Evolutionary conservation across 305 asterid species (phyloP).

Genomic region (Caryopteris hybrid): DNA sequence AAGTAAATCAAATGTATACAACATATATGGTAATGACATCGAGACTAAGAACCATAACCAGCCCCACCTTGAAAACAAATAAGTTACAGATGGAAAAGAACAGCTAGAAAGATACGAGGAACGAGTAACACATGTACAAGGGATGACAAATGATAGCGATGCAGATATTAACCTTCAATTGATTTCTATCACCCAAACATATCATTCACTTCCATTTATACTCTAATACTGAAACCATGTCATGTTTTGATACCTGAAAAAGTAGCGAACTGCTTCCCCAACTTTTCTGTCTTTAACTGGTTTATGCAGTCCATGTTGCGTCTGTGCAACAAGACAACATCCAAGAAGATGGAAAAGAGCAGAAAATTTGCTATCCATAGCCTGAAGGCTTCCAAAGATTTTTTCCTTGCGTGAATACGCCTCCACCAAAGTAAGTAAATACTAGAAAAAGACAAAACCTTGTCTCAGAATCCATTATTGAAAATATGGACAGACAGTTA

Average conservation of each 20-base stretch:
- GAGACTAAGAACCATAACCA: slow-evolving; percentile 3
- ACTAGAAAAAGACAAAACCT: slow-evolving; percentile 43
- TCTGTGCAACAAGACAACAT: slow-evolving; percentile 84
- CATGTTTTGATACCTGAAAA: slow-evolving; percentile 61
- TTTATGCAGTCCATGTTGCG: slow-evolving; percentile 59
- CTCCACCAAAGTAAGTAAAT: slow-evolving; percentile 79
- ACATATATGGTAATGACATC: not conserved
- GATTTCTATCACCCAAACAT: not conserved
- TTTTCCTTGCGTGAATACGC: slow-evolving; percentile 72
- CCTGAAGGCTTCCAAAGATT: slow-evolving; percentile 71
- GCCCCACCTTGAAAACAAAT: slow-evolving; percentile 3
- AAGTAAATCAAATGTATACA: slow-evolving; percentile 7
- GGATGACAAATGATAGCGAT: not conserved
- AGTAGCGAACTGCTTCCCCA: slow-evolving; percentile 78
- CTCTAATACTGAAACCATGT: slow-evolving; percentile 4
- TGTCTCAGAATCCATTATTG: slow-evolving; percentile 32
- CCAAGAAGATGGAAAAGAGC: slow-evolving; percentile 85
- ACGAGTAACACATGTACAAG: not conserved
- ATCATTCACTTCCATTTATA: not conserved
- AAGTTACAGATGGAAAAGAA: slow-evolving; percentile 13
- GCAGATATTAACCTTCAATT: slow-evolving; percentile 1
- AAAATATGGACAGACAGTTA: slow-evolving; percentile 18
- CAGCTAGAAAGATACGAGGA: not conserved
- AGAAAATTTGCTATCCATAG: slow-evolving; percentile 55
- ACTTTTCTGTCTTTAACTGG: slow-evolving; percentile 57